These are phyloP conservation scores for Thinopyrum obtusiflorum DNA, from an alignment of 202 grass and related monocot species.

Conservation along the genomic window DNA sequence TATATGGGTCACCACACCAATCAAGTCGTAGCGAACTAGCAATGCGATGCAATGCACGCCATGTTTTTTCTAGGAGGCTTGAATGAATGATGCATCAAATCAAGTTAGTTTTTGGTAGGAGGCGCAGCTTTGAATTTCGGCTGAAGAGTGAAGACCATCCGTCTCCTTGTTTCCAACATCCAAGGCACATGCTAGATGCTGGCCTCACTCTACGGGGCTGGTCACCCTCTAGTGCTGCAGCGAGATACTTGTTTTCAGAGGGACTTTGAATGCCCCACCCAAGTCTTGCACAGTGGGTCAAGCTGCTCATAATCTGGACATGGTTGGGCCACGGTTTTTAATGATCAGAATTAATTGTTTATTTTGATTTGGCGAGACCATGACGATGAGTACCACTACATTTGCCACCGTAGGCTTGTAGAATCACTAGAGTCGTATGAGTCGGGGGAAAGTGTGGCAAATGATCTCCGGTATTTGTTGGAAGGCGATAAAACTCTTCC, in stretches of 20 bases:
- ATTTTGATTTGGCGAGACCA: no score
- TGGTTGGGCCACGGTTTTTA: background rate
- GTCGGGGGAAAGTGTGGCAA: no score
- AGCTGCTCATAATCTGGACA: background rate
- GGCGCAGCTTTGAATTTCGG: background rate
- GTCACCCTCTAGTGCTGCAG: background rate
- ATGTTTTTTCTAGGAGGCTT: background rate
- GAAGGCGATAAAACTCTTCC: no score
- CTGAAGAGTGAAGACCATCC: background rate
- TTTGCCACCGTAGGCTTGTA: background rate
- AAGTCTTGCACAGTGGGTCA: background rate
- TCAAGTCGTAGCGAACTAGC: background rate
- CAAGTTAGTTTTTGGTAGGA: background rate
- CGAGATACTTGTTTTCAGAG: background rate
- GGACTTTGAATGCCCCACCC: background rate
- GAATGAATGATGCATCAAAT: background rate
- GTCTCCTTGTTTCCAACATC: background rate
- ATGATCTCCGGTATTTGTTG: no score
- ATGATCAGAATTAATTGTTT: no score
- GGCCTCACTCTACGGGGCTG: background rate
- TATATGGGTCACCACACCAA: no score
- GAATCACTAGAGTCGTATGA: no score
- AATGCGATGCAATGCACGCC: background rate
- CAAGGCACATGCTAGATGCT: background rate
- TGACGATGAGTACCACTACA: background rate